A percentile compares a stretch with the other conserved stretches of the same genome.
phyloP scores from a whole-genome alignment of 2,329 filamentous ascomycete species.

The Graphilbum ipis-grandicollis region DNA sequence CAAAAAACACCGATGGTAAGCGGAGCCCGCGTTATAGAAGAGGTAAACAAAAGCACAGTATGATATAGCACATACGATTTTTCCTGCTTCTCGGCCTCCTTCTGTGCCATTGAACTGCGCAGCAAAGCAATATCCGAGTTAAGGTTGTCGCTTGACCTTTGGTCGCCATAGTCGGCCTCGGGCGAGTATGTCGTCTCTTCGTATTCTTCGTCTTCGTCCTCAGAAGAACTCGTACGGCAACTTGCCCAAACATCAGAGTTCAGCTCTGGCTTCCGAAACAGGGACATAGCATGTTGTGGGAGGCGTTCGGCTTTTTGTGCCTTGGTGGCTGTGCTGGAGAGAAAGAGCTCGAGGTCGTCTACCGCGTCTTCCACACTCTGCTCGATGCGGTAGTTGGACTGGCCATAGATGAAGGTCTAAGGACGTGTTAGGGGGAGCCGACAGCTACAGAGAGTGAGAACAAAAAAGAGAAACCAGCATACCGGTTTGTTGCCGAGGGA shows the following conservation, averaged over 20 bases:
- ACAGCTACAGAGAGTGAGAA: slow-evolving; percentile 4
- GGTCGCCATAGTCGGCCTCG: slow-evolving; percentile 7
- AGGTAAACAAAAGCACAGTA: background rate
- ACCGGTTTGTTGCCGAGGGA: slow-evolving; percentile 41
- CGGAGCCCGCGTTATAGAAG: slow-evolving; percentile 10
- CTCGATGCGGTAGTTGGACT: slow-evolving; percentile 27
- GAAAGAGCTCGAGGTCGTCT: slow-evolving; percentile 23
- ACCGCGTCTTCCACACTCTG: slow-evolving; percentile 28
- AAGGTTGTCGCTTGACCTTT: slow-evolving; percentile 18
- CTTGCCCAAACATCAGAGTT: slow-evolving; percentile 7
- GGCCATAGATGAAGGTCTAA: slow-evolving; percentile 37
- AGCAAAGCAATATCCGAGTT: slow-evolving; percentile 33
- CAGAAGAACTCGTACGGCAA: slow-evolving; percentile 6
- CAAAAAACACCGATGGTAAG: background rate
- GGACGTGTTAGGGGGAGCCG: background rate
- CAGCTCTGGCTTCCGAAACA: slow-evolving; percentile 25
- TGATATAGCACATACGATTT: slow-evolving; percentile 22
- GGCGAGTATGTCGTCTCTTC: slow-evolving; percentile 8
- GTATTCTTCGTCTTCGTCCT: slow-evolving; percentile 9
- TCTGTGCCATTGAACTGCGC: slow-evolving; percentile 24
- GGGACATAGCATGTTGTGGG: slow-evolving; percentile 29
- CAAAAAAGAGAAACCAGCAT: slow-evolving; percentile 20
- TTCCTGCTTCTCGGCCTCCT: slow-evolving; percentile 25
- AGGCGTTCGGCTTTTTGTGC: slow-evolving; percentile 28
- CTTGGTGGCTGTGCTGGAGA: slow-evolving; percentile 28